Evolutionary conservation across 2,329 filamentous ascomycete genomes (phyloP).

Genomic region (Pezizomycotina sp.): DNA sequence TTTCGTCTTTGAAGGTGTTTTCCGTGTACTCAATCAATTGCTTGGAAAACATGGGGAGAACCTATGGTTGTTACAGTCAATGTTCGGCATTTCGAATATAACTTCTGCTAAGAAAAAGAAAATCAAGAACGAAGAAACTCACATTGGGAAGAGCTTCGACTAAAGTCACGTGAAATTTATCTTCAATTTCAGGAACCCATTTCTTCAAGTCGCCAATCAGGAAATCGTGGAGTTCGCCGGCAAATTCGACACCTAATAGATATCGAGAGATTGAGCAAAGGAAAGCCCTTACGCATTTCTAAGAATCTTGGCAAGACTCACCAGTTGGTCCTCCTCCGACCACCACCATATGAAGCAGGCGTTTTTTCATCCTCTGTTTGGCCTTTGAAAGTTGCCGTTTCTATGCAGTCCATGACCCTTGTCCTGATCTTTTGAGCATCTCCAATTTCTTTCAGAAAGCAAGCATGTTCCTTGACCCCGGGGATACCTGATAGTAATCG

Average conservation of each 20-base stretch:
- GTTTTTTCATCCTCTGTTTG: conserved; percentile 78
- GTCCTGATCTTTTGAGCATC: conserved; percentile 94
- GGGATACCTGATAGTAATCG: conserved; percentile 46
- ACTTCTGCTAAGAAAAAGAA: conserved; percentile 6
- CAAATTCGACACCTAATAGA: conserved; percentile 97
- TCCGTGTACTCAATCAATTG: conserved; percentile 98
- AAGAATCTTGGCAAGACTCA: too few species aligned
- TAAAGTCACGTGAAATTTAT: conserved; percentile 91
- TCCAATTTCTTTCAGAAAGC: conserved; percentile 95
- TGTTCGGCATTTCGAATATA: not conserved
- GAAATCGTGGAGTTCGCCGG: conserved; percentile 95
- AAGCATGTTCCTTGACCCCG: conserved; percentile 84
- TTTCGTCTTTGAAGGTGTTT: conserved; percentile 96
- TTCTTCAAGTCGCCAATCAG: conserved; percentile 97
- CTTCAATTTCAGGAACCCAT: conserved; percentile 86
- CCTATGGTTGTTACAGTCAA: conserved; percentile 25
- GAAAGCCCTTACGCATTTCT: too few species aligned
- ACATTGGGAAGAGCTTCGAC: conserved; percentile 92
- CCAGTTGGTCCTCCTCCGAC: conserved; percentile 26
- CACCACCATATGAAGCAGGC: conserved; percentile 77
- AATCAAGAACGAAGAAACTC: conserved; percentile 17
- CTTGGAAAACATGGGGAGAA: conserved; percentile 96
- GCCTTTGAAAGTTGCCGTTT: conserved; percentile 96
- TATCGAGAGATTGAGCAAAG: too few species aligned
- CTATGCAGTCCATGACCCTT: conserved; percentile 99